Conservation (phyloP, 2,329 filamentous ascomycete genomes). For the Trichoderma harzianum region DNA sequence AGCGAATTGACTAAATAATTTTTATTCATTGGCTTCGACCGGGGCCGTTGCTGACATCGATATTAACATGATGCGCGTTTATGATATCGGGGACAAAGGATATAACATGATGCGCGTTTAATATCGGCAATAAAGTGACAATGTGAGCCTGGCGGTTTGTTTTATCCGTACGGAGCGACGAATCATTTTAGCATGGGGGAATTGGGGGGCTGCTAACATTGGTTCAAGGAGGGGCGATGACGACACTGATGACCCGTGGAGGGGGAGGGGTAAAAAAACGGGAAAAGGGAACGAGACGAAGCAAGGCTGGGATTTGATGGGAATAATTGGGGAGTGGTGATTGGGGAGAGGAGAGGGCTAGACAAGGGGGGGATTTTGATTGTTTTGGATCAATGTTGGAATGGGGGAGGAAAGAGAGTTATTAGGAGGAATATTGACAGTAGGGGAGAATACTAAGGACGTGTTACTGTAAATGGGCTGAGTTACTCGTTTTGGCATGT, state of each 20-base stretch:
- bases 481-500: neutral
- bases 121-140: too few species aligned
- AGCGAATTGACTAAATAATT: neutral
- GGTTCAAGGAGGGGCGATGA: constrained; percentile 13
- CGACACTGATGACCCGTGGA: constrained; percentile 9
- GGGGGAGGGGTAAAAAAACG: constrained; percentile 5
- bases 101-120: neutral
- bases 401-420: neutral
- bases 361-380: neutral
- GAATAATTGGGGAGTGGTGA: neutral
- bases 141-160: neutral
- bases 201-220: neutral
- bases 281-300: neutral
- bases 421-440: neutral
- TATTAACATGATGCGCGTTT: neutral
- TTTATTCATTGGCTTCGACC: neutral
- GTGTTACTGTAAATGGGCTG: neutral
- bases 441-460: neutral
- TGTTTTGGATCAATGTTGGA: neutral
- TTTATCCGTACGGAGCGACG: neutral
- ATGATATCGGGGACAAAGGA: neutral
- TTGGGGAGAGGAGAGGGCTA: neutral
- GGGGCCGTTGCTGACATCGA: neutral
- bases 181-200: neutral
- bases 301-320: neutral